Evolutionary conservation across 1,139 yeast species (phyloP).

Genomic region (Saccharomycopsis hybrid): DNA sequence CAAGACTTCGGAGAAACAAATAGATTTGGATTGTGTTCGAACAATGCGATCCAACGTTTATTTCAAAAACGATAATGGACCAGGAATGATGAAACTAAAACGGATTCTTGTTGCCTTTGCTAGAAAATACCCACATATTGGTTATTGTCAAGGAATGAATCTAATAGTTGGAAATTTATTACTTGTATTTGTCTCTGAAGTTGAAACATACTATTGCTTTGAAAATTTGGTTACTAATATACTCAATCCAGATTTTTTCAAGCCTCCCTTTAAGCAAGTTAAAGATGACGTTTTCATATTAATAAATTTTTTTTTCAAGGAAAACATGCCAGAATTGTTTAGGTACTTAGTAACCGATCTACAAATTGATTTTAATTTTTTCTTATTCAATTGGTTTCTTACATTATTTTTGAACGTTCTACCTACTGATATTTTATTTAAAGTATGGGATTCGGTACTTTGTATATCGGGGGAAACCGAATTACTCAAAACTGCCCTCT

Average conservation of each 20-base stretch:
- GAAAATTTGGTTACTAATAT: conserved; percentile 46
- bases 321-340: conserved; percentile 35
- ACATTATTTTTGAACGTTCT: conserved; percentile 48
- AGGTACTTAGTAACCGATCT: conserved; percentile 32
- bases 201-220: conserved; percentile 53
- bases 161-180: conserved; percentile 49
- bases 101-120: conserved; percentile 48
- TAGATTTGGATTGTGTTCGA: conserved; percentile 48
- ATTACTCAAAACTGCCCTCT: conserved; percentile 35
- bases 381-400: conserved; percentile 56
- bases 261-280: conserved; percentile 37
- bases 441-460: conserved; percentile 46
- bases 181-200: conserved; percentile 42
- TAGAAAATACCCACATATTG: conserved; percentile 43
- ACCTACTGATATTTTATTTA: conserved; percentile 47
- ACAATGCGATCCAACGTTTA: conserved; percentile 53
- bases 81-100: conserved; percentile 44
- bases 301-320: conserved; percentile 26
- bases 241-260: conserved; percentile 43
- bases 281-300: conserved; percentile 36
- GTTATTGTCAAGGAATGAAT: conserved; percentile 63
- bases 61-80: conserved; percentile 48
- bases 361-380: conserved; percentile 43
- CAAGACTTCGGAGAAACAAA: conserved; percentile 35
- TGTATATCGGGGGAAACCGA: conserved; percentile 35